phyloP scores from a whole-genome alignment of 1,139 yeast genomes.

The Tardiomyces depauwii region DNA sequence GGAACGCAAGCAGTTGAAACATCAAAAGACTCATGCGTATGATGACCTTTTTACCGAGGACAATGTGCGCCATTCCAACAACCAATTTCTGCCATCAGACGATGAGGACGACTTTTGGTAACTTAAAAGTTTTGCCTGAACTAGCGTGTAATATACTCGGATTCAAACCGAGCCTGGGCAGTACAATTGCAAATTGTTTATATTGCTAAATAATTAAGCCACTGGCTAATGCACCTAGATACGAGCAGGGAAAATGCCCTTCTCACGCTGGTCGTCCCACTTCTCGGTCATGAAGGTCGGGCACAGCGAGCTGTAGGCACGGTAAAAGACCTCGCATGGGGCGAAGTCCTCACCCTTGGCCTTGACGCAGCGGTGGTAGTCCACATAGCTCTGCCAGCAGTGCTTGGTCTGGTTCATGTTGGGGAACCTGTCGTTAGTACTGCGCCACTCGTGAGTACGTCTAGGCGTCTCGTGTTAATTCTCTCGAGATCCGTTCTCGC shows the following conservation, averaged over 20 bases:
- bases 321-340: constrained; percentile 92
- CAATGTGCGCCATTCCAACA: constrained; percentile 36
- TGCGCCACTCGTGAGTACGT: too few species aligned
- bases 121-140: constrained; percentile 6
- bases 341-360: constrained; percentile 98
- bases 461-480: too few species aligned
- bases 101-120: constrained; percentile 62
- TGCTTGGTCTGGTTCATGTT: constrained; percentile 95
- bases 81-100: constrained; percentile 45
- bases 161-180: too few species aligned
- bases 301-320: constrained; percentile 83
- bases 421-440: constrained; percentile 73
- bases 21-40: constrained; percentile 36
- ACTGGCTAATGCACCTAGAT: constrained; percentile 10
- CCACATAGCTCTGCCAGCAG: constrained; percentile 97
- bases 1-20: constrained; percentile 22
- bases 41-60: constrained; percentile 47
- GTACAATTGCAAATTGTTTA: background rate
- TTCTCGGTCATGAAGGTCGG: constrained; percentile 87
- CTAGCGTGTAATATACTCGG: too few species aligned
- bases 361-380: constrained; percentile 93
- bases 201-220: background rate
- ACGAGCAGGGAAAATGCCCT: constrained; percentile 59
- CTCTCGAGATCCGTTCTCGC: too few species aligned
- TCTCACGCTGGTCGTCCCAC: constrained; percentile 91